Conservation (phyloP, 2,329 filamentous ascomycete genomes). For the Botrytis galanthina region DNA sequence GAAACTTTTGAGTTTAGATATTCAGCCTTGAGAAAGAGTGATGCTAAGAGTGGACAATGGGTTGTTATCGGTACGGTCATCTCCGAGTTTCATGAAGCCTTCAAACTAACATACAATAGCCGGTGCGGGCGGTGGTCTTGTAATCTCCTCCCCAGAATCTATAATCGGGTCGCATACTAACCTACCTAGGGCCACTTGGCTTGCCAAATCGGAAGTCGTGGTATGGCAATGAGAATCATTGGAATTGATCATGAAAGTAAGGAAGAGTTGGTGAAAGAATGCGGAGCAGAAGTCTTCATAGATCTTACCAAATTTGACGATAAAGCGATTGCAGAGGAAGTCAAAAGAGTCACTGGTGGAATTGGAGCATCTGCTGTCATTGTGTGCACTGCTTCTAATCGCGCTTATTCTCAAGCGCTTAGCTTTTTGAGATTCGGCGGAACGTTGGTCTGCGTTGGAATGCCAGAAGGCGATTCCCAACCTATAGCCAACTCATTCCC, state of each 20-base stretch:
- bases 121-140: slow-evolving; percentile 60
- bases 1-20: slow-evolving; percentile 43
- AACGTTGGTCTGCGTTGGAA: slow-evolving; percentile 51
- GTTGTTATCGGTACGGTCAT: slow-evolving; percentile 35
- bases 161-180: slow-evolving; percentile 6
- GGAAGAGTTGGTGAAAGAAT: slow-evolving; percentile 54
- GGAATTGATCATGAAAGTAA: slow-evolving; percentile 65
- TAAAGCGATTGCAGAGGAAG: slow-evolving; percentile 51
- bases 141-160: slow-evolving; percentile 21
- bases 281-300: slow-evolving; percentile 66
- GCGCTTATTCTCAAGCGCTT: slow-evolving; percentile 50
- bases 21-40: slow-evolving; percentile 59
- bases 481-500: slow-evolving; percentile 48
- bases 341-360: slow-evolving; percentile 55
- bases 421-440: slow-evolving; percentile 49
- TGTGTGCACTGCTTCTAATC: slow-evolving; percentile 52
- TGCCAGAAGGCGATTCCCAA: slow-evolving; percentile 47
- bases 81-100: slow-evolving; percentile 22
- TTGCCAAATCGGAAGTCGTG: slow-evolving; percentile 57
- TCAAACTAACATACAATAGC: slow-evolving; percentile 36
- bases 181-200: slow-evolving; percentile 53
- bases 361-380: slow-evolving; percentile 59
- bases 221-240: slow-evolving; percentile 62
- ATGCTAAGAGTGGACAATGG: slow-evolving; percentile 46
- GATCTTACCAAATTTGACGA: slow-evolving; percentile 55